Conservation (phyloP, 2,329 filamentous ascomycete species). For the Pestalotiopsis sp. region DNA sequence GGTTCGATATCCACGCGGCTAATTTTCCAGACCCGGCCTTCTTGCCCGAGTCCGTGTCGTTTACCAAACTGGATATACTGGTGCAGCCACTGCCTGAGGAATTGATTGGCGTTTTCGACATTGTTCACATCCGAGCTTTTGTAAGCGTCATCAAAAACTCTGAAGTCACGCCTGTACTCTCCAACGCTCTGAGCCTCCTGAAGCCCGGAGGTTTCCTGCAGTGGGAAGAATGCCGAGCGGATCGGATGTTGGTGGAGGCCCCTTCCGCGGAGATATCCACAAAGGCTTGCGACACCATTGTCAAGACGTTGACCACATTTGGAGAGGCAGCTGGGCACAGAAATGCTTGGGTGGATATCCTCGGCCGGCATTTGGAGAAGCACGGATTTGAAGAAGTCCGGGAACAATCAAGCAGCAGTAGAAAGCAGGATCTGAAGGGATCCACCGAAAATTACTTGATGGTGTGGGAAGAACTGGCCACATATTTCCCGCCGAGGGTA, state of each 20-base stretch:
- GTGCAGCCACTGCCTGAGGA: conserved; percentile 17
- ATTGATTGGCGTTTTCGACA: conserved; percentile 22
- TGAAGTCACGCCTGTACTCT: conserved; percentile 17
- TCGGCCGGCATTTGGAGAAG: conserved; percentile 16
- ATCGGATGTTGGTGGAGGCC: conserved; percentile 18
- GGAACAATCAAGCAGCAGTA: not conserved
- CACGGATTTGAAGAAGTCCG: conserved; percentile 18
- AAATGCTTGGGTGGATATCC: conserved; percentile 13
- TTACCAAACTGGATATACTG: conserved; percentile 23
- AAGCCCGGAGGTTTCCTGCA: conserved; percentile 28
- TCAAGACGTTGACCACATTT: conserved; percentile 12
- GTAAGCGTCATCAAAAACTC: conserved; percentile 18
- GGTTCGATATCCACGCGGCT: conserved; percentile 25
- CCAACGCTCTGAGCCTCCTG: conserved; percentile 17
- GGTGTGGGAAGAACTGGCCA: conserved; percentile 26
- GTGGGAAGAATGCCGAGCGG: conserved; percentile 24
- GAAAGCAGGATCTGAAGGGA: conserved; percentile 22
- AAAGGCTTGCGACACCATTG: conserved; percentile 19
- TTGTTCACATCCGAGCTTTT: conserved; percentile 26
- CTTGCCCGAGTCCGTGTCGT: conserved; percentile 18
- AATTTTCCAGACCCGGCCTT: conserved; percentile 20
- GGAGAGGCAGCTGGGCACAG: conserved; percentile 13
- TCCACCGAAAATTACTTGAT: conserved; percentile 30
- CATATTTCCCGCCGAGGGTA: conserved; percentile 22
- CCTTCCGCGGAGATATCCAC: not conserved